Evolutionary conservation across 2,329 filamentous ascomycete genomes (phyloP).

Genomic region (Fusarium dimerum): DNA sequence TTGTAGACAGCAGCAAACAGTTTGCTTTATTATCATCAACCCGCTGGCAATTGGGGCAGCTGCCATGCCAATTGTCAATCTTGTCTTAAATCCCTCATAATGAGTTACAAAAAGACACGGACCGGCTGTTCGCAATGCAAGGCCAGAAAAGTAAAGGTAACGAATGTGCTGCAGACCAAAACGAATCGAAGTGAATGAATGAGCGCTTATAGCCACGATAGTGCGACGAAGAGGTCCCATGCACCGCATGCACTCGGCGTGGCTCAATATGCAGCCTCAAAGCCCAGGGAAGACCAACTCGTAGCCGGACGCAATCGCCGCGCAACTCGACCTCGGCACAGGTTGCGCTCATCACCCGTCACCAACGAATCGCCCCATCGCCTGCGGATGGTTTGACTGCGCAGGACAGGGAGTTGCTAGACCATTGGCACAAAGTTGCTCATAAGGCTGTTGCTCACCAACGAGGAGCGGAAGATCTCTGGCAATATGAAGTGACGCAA

Average conservation of each 20-base stretch:
- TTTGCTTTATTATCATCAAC: neutral
- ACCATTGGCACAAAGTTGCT: constrained; percentile 2
- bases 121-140: constrained; percentile 1
- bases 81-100: neutral
- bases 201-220: neutral
- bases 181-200: neutral
- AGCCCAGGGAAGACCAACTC: neutral
- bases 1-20: neutral
- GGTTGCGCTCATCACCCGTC: neutral
- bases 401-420: constrained; percentile 1
- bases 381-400: constrained; percentile 3
- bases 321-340: constrained; percentile 1
- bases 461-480: constrained; percentile 4
- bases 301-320: neutral
- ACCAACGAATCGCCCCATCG: constrained; percentile 1
- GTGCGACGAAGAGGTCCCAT: constrained; percentile 1
- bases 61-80: neutral
- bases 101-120: constrained; percentile 3
- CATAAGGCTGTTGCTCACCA: neutral
- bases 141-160: constrained; percentile 6
- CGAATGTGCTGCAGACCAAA: constrained; percentile 1
- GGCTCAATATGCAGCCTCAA: constrained; percentile 1
- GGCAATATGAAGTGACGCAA: constrained; percentile 2
- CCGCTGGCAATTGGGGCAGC: neutral
- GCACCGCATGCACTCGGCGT: constrained; percentile 1